phyloP scores from a whole-genome alignment of 1,139 yeast genomes.

The Sugiyamaella grinbergsii region DNA sequence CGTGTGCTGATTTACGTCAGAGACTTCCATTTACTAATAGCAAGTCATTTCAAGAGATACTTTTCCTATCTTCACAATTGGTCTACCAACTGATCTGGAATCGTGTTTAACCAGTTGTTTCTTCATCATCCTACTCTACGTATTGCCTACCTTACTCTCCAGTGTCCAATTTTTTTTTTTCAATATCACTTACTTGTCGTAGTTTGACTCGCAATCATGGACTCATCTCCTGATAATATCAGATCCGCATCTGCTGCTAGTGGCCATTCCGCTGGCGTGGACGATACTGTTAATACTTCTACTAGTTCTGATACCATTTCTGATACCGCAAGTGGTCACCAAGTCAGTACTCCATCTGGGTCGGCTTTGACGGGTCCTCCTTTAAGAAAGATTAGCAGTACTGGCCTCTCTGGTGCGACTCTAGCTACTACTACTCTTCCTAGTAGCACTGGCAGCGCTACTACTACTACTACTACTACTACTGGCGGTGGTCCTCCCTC shows the following conservation, averaged over 20 bases:
- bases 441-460: neutral
- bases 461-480: neutral
- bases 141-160: no score
- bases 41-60: no score
- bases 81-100: no score
- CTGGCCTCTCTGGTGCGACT: neutral
- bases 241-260: neutral
- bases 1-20: no score
- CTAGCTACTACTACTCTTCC: neutral
- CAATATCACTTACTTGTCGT: no score
- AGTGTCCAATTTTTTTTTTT: no score
- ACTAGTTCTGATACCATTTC: neutral
- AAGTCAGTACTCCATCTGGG: neutral
- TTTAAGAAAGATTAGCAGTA: neutral
- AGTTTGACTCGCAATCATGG: no score
- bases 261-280: neutral
- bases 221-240: neutral
- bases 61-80: no score
- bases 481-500: neutral
- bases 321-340: slow-evolving; percentile 1
- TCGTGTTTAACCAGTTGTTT: no score
- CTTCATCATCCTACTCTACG: no score
- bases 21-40: no score
- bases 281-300: neutral
- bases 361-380: slow-evolving; percentile 3